phyloP scores from a whole-genome alignment of 345 rosid genomes.

The Capsella bursapastoris region DNA sequence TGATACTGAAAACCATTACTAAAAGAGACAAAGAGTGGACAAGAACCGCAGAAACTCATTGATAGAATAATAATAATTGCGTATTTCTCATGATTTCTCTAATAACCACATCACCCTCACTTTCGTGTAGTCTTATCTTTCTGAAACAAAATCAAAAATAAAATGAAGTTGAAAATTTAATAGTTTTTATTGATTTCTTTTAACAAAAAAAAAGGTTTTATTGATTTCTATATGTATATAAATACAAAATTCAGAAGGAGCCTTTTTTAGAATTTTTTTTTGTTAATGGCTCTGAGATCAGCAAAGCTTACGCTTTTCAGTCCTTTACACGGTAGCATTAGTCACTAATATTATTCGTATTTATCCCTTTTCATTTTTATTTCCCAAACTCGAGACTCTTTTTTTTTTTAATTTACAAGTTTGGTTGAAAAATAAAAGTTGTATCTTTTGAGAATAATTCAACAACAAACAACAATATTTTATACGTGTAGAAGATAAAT shows the following conservation, averaged over 20 bases:
- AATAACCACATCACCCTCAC: neutral
- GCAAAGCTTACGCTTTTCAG: constrained; percentile 32
- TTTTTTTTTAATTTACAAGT: neutral
- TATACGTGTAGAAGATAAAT: neutral
- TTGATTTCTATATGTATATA: neutral
- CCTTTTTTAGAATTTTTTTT: neutral
- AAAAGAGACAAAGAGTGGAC: constrained; percentile 34
- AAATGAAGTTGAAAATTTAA: too few relatives aligned
- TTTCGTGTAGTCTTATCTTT: constrained; percentile 35
- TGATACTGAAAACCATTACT: constrained; percentile 28
- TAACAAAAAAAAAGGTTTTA: constrained; percentile 1
- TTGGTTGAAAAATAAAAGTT: neutral
- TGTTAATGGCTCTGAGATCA: constrained; percentile 43
- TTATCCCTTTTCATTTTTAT: constrained; percentile 22
- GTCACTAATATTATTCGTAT: constrained; percentile 25
- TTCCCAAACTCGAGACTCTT: constrained; percentile 2
- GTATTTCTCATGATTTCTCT: constrained; percentile 29
- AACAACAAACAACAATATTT: neutral
- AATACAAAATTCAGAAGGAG: constrained; percentile 14
- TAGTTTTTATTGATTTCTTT: too few relatives aligned
- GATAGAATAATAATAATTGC: constrained; percentile 31
- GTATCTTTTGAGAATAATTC: neutral
- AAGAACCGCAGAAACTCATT: constrained; percentile 36
- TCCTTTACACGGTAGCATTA: constrained; percentile 47
- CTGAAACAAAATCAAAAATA: too few relatives aligned